Base-by-base conservation (phyloP, 805 yeast species). In the Teunomyces aglyptinius region DNA sequence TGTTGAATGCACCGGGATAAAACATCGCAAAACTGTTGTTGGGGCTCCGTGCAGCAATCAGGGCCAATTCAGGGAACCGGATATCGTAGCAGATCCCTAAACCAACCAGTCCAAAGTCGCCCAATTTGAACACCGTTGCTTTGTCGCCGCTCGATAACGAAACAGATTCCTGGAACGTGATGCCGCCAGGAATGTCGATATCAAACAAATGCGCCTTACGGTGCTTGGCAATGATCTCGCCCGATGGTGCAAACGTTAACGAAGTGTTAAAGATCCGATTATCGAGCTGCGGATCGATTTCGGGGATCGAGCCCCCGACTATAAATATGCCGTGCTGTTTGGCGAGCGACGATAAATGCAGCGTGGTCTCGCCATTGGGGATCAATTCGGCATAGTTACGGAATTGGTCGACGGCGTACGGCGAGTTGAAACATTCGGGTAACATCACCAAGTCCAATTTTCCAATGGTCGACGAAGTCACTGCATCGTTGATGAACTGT, bases 341-440 rank as follows among this genome's bases (percentile, higher is more conserved):
- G n/a, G 98, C 96, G 53, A 89, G 63, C 0, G 64, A 60, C 0
- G 89, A 72, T 42, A 92, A 67, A 42, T 86, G 77, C 44, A 64
- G 54, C 3, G 92, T 82, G 4, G 83, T 76, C 49, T 81, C 83
- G 5, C 96, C 96, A 1, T 70, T 63, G 5, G 96, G 95, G 36
- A 94, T 86, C n/a, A 65, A 56, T 64, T 94, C 99, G 3, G 96
- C 91, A 62, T 94, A 92, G 49, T 88, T 83, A 5, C 86, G 80
- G 67, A 94, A 94, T 51, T 91, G 85, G 48, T 80, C 80, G 24
- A 89, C 96, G 0, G 96, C 81, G 61, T 94, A 94, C 2, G 98
- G 98, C 1, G 97, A 88, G 64, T 92, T 94, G 79, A 91, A 92
- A 70, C 97, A 90, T 69, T 94, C 98, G 6, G 99, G 99, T 27